Evolutionary conservation across 169 alveolate species (phyloP).

Genomic region (Plasmodium gonderi): DNA sequence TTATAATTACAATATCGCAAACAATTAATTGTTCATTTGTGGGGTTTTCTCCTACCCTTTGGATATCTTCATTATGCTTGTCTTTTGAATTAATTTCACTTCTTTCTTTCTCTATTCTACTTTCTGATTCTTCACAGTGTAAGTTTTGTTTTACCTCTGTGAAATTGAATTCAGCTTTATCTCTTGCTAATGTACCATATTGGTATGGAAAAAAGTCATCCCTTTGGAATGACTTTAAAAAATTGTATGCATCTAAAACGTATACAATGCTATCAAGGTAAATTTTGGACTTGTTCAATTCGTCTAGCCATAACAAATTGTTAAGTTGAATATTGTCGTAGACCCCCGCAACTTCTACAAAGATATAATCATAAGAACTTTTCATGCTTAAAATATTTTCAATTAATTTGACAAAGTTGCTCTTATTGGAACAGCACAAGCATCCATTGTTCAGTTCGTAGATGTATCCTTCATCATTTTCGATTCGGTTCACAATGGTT

Average conservation of each 20-base stretch:
- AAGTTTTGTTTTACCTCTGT: background rate
- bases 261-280: slow-evolving; percentile 69
- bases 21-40: slow-evolving; percentile 57
- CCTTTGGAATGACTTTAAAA: slow-evolving; percentile 2
- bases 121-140: background rate
- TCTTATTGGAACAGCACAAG: slow-evolving; percentile 71
- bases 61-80: background rate
- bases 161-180: background rate
- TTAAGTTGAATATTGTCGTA: slow-evolving; percentile 65
- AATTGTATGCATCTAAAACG: slow-evolving; percentile 47
- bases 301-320: slow-evolving; percentile 66
- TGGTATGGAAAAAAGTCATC: background rate
- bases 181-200: background rate
- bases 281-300: slow-evolving; percentile 63
- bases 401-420: slow-evolving; percentile 62
- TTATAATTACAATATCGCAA: slow-evolving; percentile 58
- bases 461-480: slow-evolving; percentile 63
- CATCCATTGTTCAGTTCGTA: slow-evolving; percentile 74
- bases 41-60: background rate
- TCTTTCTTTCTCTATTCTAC: background rate
- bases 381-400: slow-evolving; percentile 61
- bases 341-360: slow-evolving; percentile 71
- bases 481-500: slow-evolving; percentile 54
- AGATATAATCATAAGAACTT: slow-evolving; percentile 46
- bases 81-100: background rate